Conservation (phyloP, 2,329 filamentous ascomycete genomes). For the Pleomassaria siparia region DNA sequence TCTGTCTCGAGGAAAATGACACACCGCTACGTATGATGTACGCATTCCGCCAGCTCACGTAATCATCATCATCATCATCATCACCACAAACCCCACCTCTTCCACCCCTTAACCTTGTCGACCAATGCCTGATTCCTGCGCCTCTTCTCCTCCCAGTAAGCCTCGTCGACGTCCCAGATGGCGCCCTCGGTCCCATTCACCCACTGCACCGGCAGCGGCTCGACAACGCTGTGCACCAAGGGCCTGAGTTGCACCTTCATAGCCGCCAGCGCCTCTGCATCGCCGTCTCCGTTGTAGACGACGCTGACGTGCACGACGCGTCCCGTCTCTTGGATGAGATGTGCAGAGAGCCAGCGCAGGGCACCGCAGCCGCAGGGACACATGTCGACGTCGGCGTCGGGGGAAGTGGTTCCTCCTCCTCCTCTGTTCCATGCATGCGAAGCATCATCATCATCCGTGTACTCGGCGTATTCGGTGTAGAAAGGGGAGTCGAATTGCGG, state of each 20-base stretch:
- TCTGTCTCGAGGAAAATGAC: no score
- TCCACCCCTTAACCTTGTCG: no score
- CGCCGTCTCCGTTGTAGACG: not conserved
- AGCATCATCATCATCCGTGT: not conserved
- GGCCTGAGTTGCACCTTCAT: not conserved
- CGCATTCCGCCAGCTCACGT: no score
- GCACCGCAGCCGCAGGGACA: conserved; percentile 6
- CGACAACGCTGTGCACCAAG: conserved; percentile 1
- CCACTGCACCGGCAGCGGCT: not conserved
- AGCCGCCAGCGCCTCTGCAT: not conserved
- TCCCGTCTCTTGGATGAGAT: conserved; percentile 5
- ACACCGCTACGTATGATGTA: no score
- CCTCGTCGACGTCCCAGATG: no score
- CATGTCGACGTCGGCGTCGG: not conserved
- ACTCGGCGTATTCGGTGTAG: not conserved
- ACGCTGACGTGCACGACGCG: conserved; percentile 1
- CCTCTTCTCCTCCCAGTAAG: no score
- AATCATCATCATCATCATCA: no score
- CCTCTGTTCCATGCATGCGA: not conserved
- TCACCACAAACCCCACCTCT: conserved; percentile 3
- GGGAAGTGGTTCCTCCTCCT: not conserved
- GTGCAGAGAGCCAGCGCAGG: not conserved
- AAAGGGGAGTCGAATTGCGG: conserved; percentile 2
- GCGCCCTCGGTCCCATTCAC: no score
- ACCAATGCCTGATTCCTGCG: no score